phyloP scores from a whole-genome alignment of 2,329 filamentous ascomycete species.

The Ilyonectria sp. region DNA sequence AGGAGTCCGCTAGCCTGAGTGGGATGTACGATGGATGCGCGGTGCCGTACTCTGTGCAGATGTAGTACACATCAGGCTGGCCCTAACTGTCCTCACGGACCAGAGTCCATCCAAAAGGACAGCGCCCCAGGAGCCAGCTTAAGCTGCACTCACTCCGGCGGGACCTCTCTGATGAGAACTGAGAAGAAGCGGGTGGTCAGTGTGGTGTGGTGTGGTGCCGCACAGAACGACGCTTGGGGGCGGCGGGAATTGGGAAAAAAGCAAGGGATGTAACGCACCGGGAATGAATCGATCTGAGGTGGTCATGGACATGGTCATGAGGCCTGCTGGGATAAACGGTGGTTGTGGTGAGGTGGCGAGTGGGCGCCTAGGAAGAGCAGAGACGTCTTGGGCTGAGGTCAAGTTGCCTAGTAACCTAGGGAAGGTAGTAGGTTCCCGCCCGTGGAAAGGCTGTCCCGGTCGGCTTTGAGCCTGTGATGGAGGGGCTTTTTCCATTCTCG shows the following conservation, averaged over 20 bases:
- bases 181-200: conserved; percentile 23
- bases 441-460: background rate
- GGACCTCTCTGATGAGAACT: conserved; percentile 9
- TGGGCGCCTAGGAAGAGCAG: background rate
- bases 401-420: background rate
- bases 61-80: conserved; percentile 16
- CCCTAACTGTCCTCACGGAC: conserved; percentile 17
- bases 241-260: conserved; percentile 28
- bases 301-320: conserved; percentile 2
- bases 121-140: background rate
- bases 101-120: conserved; percentile 10
- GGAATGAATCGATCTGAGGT: conserved; percentile 32
- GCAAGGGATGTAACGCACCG: conserved; percentile 23
- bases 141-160: conserved; percentile 18
- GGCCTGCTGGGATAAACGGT: conserved; percentile 21
- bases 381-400: conserved; percentile 1
- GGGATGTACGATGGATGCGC: conserved; percentile 11
- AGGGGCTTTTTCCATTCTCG: background rate
- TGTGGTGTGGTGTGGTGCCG: conserved; percentile 32
- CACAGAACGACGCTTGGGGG: conserved; percentile 18
- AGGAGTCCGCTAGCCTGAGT: conserved; percentile 18
- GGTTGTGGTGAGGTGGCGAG: conserved; percentile 43
- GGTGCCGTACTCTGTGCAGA: conserved; percentile 1
- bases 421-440: background rate
- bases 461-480: background rate